A percentile compares a stretch with the other conserved stretches of the same genome.
Conservation (phyloP, 495 filamentous ascomycete genomes). For the Hyaloscypha bicolor region DNA sequence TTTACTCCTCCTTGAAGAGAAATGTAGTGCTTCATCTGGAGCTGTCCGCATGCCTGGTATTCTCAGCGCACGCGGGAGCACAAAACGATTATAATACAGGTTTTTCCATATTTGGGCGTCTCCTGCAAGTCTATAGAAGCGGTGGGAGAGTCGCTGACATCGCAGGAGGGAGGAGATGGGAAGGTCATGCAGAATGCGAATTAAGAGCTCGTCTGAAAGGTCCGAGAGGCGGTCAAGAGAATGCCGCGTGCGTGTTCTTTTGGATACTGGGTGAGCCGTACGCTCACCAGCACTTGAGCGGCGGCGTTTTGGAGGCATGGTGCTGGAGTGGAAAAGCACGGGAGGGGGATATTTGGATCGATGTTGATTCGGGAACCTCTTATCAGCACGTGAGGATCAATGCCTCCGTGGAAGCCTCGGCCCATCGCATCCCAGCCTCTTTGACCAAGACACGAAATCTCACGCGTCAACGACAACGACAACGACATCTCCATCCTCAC, state of each 20-base stretch:
- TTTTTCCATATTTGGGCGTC: constrained; percentile 93
- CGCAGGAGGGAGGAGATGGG: constrained; percentile 66
- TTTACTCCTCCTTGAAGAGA: constrained; percentile 72
- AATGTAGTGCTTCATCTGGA: constrained; percentile 52
- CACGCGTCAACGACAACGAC: constrained; percentile 12
- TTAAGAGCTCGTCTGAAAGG: constrained; percentile 84
- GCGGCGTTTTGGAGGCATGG: constrained; percentile 29
- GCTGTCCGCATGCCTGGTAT: constrained; percentile 66
- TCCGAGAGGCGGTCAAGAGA: constrained; percentile 48
- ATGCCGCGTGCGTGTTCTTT: constrained; percentile 19
- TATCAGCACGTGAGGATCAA: constrained; percentile 8
- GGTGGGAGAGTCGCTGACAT: constrained; percentile 78
- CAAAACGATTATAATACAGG: constrained; percentile 86
- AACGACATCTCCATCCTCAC: constrained; percentile 14
- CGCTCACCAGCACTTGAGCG: constrained; percentile 13
- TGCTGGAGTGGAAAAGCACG: background rate
- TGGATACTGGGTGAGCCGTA: constrained; percentile 7
- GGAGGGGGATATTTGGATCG: background rate
- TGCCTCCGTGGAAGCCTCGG: constrained; percentile 13
- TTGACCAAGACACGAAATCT: constrained; percentile 9
- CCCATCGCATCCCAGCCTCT: constrained; percentile 19
- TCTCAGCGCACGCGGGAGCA: constrained; percentile 62
- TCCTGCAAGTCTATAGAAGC: constrained; percentile 70
- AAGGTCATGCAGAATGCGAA: constrained; percentile 81
- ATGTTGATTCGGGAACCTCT: background rate